Base-by-base conservation (phyloP, 805 yeast genomes). In the Starmerella bombicola region DNA sequence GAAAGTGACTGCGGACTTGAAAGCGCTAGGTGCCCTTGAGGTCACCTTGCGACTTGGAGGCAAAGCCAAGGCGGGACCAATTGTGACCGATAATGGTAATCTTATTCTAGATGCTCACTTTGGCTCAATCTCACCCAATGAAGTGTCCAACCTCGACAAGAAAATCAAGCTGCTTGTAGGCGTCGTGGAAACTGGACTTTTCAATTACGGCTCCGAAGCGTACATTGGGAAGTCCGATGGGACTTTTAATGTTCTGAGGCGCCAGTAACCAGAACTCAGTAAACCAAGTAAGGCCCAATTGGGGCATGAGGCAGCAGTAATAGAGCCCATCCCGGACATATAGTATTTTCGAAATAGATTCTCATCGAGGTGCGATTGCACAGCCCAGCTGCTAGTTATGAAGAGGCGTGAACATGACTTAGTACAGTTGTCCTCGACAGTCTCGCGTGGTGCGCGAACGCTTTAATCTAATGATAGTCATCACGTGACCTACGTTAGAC, bases 161-260 rank as follows among this genome's bases (percentile, higher is more conserved):
- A 59, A 73, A 52, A 76, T 91, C 59, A 84, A 81, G 61, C 57
- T 67, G 38, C 64, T 88, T 53, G 81, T 84, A 19, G 98, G 98
- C 34, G 96, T 91, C 22, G 96, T 91, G 13, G 98, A 91, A 62
- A 86, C 95, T 8, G 98, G 98, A 1, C 66, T 91, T 46, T 91
- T 91, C 64, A 68, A 68, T 38, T 65, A 69, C 35, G 88, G 93
- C 21, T 65, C 65, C 36, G 80, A 73, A 58, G 91, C 88, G 5
- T 91, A 86, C 62, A 82, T 91, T 57, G 98, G 98, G 35, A 84
- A 83, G 57, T 68, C 74, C 32, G 75, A 74, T 55, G 98, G 98
- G 6, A 53, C 68, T 37, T 77, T 66, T 39, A 33, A 43, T 5
- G 43, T 48, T 12, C 42, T 51, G 16, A 24, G 21, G 17, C 35